phyloP scores from a whole-genome alignment of 164 flowering plant species.

The Chimonanthus praecox region DNA sequence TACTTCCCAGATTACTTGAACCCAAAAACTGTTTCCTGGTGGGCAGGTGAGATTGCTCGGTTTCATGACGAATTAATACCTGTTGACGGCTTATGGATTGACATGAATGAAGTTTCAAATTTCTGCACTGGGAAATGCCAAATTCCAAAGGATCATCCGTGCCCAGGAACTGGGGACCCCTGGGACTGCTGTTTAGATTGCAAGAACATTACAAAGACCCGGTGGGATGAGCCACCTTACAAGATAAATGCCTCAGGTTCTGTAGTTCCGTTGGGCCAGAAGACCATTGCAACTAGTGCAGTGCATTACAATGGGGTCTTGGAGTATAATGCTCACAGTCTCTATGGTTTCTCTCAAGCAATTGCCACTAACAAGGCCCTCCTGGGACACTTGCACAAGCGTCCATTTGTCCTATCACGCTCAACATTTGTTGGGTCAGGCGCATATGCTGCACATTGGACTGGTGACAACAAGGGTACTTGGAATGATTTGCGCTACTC shows the following conservation, averaged over 20 bases:
- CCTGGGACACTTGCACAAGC: conserved; percentile 54
- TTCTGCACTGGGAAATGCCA: conserved; percentile 76
- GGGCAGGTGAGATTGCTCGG: conserved; percentile 72
- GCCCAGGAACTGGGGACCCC: conserved; percentile 73
- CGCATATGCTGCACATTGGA: conserved; percentile 88
- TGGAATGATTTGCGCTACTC: conserved; percentile 69
- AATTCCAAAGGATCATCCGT: conserved; percentile 51
- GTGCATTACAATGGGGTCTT: conserved; percentile 78
- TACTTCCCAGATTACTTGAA: conserved; percentile 94
- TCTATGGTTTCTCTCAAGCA: conserved; percentile 78
- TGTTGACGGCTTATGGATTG: conserved; percentile 94
- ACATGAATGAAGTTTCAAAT: conserved; percentile 94
- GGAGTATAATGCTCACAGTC: conserved; percentile 91
- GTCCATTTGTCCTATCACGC: conserved; percentile 76
- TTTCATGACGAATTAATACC: conserved; percentile 82
- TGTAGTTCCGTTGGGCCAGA: conserved; percentile 59
- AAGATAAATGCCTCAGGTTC: conserved; percentile 83
- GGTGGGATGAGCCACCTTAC: conserved; percentile 97
- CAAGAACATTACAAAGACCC: conserved; percentile 71
- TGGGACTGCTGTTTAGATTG: conserved; percentile 95
- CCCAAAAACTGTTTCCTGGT: conserved; percentile 73
- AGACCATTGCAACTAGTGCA: conserved; percentile 91
- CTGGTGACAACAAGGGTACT: conserved; percentile 79
- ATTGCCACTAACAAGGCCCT: conserved; percentile 84
- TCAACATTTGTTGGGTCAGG: conserved; percentile 95